phyloP scores from a whole-genome alignment of 805 yeast genomes.

The Vanderwaltozyma polyspora region DNA sequence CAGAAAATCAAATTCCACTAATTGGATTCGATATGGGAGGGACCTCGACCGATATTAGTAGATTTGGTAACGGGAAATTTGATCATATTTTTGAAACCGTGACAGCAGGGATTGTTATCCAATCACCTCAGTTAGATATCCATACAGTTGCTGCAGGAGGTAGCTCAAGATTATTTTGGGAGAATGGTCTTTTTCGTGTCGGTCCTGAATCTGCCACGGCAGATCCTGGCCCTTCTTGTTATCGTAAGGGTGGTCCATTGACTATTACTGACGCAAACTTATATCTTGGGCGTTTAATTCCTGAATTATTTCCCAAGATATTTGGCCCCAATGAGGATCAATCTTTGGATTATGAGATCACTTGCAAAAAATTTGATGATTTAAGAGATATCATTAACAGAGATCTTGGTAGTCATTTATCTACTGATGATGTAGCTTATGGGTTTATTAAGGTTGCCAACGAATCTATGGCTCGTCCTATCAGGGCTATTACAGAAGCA shows the following conservation, averaged over 20 bases:
- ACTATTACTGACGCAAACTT: conserved; percentile 82
- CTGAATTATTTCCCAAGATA: conserved; percentile 67
- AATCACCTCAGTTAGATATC: conserved; percentile 74
- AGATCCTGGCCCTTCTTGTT: conserved; percentile 85
- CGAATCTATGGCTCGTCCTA: conserved; percentile 86
- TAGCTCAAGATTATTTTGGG: conserved; percentile 57
- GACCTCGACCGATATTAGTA: conserved; percentile 75
- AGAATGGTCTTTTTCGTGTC: conserved; percentile 63
- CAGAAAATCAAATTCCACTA: conserved; percentile 44
- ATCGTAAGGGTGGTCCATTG: conserved; percentile 72
- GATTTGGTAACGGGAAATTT: conserved; percentile 55
- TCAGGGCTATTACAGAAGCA: conserved; percentile 73
- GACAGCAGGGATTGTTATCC: conserved; percentile 75
- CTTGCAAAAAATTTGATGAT: conserved; percentile 38
- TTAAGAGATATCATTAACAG: conserved; percentile 48
- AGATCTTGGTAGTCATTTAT: conserved; percentile 29
- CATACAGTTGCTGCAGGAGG: conserved; percentile 83
- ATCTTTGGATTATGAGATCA: conserved; percentile 47
- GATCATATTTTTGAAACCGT: conserved; percentile 77
- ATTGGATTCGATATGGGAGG: conserved; percentile 90
- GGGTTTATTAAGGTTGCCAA: conserved; percentile 80
- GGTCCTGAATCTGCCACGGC: conserved; percentile 86
- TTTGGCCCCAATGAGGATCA: conserved; percentile 75
- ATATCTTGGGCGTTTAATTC: conserved; percentile 57
- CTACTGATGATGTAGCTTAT: conserved; percentile 60